Percentiles rank a stretch among this genome's conserved stretches.
Conservation (phyloP, 2,329 filamentous ascomycete genomes). For the Fusarium pseudoanthophilum region DNA sequence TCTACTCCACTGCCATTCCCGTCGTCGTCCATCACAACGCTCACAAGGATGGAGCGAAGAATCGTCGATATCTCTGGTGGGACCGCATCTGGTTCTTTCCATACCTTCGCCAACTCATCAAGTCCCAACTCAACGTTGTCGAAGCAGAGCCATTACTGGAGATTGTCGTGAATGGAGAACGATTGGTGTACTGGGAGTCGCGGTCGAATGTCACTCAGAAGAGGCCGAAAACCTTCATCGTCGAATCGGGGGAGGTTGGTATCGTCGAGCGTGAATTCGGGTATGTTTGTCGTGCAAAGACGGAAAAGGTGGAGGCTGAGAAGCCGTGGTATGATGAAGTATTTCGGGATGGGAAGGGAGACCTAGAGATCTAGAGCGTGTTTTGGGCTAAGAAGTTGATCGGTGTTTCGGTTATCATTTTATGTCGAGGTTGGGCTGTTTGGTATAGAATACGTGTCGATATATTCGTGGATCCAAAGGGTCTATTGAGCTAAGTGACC, state of each 20-base stretch:
- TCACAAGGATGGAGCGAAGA: conserved; percentile 18
- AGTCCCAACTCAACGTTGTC: background rate
- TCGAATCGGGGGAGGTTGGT: fast-evolving
- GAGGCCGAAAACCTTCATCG: conserved; percentile 11
- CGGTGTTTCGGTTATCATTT: fast-evolving
- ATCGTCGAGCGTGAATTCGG: background rate
- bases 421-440: background rate
- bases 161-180: background rate
- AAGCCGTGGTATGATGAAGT: conserved; percentile 26
- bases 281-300: background rate
- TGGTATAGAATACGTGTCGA: background rate
- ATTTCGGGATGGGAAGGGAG: conserved; percentile 28
- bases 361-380: background rate
- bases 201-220: background rate
- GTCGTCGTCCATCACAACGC: conserved; percentile 40
- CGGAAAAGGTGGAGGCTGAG: background rate
- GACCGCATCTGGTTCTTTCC: conserved; percentile 39
- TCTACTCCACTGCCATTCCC: conserved; percentile 31
- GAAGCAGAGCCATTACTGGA: background rate
- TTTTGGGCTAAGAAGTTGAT: fast-evolving
- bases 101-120: conserved; percentile 12
- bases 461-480: background rate
- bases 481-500: too few relatives aligned
- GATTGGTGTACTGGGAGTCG: conserved; percentile 21
- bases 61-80: conserved; percentile 30